phyloP scores from a whole-genome alignment of 352 stramenopile species.

The Pythium aquatile region DNA sequence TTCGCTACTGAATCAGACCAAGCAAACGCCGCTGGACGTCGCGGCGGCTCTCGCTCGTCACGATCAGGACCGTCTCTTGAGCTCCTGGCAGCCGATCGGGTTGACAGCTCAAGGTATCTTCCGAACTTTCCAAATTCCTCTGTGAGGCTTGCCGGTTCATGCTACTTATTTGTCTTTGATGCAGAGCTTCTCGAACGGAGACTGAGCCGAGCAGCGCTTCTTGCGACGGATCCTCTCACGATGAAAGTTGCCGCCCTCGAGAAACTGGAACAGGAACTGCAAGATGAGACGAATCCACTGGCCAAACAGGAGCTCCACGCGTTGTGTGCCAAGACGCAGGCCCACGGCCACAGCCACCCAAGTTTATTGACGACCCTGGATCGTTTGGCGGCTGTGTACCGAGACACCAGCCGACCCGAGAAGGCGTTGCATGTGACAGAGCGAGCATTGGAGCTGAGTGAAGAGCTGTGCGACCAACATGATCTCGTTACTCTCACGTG shows the following conservation, averaged over 20 bases:
- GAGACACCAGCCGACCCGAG: constrained; percentile 13
- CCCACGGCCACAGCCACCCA: constrained; percentile 41
- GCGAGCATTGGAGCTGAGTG: constrained; percentile 40
- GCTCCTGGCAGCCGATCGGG: constrained; percentile 49
- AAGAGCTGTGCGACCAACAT: constrained; percentile 31
- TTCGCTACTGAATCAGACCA: constrained; percentile 28
- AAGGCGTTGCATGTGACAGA: constrained; percentile 40
- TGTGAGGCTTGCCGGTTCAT: background rate
- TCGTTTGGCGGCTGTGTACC: constrained; percentile 26
- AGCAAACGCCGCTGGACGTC: constrained; percentile 44
- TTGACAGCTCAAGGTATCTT: constrained; percentile 39
- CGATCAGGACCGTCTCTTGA: constrained; percentile 40
- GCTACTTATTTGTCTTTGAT: background rate
- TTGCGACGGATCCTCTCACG: constrained; percentile 3
- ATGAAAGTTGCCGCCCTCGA: constrained; percentile 12
- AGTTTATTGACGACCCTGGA: constrained; percentile 46
- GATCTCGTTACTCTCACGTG: constrained; percentile 43
- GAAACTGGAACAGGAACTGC: constrained; percentile 22
- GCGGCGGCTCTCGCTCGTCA: constrained; percentile 34
- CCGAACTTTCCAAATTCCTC: too few species aligned
- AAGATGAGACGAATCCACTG: constrained; percentile 31
- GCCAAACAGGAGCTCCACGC: constrained; percentile 54
- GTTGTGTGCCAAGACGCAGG: constrained; percentile 45
- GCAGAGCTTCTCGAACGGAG: constrained; percentile 16
- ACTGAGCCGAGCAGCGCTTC: background rate